phyloP scores from a whole-genome alignment of 345 rosid species.

The Jatropha curcas region DNA sequence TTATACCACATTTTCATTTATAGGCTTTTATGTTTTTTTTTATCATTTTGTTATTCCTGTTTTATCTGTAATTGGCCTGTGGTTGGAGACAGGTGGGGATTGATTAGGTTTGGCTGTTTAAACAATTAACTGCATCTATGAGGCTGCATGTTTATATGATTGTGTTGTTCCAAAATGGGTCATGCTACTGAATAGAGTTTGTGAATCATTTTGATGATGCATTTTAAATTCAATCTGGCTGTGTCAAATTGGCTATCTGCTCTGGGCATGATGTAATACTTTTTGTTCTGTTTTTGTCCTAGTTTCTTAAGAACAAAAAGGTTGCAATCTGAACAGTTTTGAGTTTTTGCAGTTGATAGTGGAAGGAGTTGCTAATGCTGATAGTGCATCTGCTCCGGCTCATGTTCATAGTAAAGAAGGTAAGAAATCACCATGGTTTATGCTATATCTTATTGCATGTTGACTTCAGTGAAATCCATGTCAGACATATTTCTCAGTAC shows the following conservation, averaged over 20 bases:
- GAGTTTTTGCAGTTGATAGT: slow-evolving; percentile 24
- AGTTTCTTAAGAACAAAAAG: not conserved
- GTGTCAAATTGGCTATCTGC: not conserved
- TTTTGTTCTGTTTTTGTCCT: not conserved
- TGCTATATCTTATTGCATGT: not conserved
- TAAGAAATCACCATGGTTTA: slow-evolving; percentile 19
- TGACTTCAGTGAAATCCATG: not conserved
- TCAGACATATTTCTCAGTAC: not conserved
- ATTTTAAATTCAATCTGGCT: not conserved
- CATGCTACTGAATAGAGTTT: not conserved
- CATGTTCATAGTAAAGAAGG: slow-evolving; percentile 50
- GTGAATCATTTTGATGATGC: not conserved
- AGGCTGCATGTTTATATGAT: not conserved
- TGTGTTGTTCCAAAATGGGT: too few species aligned
- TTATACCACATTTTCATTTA: too few species aligned
- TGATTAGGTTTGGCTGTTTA: not conserved
- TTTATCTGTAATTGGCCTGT: too few species aligned
- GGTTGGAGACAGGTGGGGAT: not conserved
- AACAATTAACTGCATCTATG: not conserved
- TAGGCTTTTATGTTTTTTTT: slow-evolving; percentile 2
- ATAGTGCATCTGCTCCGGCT: slow-evolving; percentile 35
- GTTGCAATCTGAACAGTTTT: too few species aligned
- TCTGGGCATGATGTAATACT: not conserved
- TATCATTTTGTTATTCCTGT: too few species aligned
- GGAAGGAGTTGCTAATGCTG: slow-evolving; percentile 13